A percentile compares a stretch with the other conserved stretches of the same genome.
Evolutionary conservation across 1,284 basidiomycete genomes (phyloP).

Genomic region (Hypsizygus ulmarius): DNA sequence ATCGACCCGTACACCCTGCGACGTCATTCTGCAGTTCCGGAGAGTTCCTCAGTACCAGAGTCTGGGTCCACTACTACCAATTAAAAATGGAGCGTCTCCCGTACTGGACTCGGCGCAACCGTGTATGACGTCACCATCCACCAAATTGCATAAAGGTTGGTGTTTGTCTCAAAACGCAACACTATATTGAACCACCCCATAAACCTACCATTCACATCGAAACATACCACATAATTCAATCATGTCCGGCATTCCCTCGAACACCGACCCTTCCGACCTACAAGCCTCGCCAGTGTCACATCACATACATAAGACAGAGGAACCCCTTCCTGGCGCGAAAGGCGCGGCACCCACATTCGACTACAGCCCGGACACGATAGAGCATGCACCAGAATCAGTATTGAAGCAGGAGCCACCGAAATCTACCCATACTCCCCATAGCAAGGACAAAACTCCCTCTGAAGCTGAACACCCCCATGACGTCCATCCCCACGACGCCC

Average conservation of each 20-base stretch:
- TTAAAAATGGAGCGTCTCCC: no score
- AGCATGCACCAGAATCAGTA: neutral
- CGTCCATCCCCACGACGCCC: conserved; percentile 20
- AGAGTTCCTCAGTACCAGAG: no score
- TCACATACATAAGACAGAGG: conserved; percentile 29
- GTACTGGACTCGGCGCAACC: no score
- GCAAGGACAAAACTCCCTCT: conserved; percentile 32
- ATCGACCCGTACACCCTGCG: no score
- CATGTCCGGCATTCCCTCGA: neutral
- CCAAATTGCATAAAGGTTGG: no score
- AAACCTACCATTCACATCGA: neutral
- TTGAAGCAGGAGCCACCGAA: neutral
- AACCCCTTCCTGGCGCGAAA: conserved; percentile 33
- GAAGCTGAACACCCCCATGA: conserved; percentile 39
- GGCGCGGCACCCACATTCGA: conserved; percentile 25
- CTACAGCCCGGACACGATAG: conserved; percentile 22
- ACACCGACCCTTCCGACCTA: neutral
- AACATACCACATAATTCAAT: neutral
- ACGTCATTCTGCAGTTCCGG: no score
- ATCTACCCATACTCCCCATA: neutral
- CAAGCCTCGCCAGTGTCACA: conserved; percentile 27
- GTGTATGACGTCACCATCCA: no score
- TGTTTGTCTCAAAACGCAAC: no score
- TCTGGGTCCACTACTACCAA: no score
- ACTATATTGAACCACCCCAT: neutral